A percentile compares a stretch with the other conserved stretches of the same genome.
Conservation (phyloP, 148 eudicot species). For the Rhododendron simsii region DNA sequence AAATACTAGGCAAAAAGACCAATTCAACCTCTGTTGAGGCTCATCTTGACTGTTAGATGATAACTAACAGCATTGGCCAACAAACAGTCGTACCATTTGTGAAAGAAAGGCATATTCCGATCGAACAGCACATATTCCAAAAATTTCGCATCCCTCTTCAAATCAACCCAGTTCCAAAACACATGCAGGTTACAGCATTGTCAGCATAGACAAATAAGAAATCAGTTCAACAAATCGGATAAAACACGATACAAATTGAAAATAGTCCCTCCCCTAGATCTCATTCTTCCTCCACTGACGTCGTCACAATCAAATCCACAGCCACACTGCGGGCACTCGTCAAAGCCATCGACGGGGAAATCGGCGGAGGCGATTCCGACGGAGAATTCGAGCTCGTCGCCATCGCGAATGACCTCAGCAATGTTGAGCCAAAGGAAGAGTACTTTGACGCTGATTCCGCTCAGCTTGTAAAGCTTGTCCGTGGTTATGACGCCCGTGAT, state of each 20-base stretch:
- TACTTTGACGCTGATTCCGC: constrained; percentile 35
- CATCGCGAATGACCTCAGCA: constrained; percentile 19
- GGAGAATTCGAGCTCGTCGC: constrained; percentile 28
- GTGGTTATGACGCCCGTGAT: constrained; percentile 28
- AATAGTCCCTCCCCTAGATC: not conserved
- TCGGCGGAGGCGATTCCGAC: constrained; percentile 36
- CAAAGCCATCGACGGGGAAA: constrained; percentile 24
- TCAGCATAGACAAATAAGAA: not conserved
- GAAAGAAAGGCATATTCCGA: not conserved
- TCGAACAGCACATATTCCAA: not conserved
- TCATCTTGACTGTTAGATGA: not conserved
- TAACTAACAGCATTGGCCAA: not conserved
- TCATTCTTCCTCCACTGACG: not conserved
- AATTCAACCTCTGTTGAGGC: no score
- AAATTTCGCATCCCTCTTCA: not conserved
- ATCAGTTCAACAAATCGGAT: not conserved
- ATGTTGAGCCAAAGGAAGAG: constrained; percentile 37
- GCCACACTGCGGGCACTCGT: constrained; percentile 36
- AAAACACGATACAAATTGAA: not conserved
- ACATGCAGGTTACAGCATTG: not conserved
- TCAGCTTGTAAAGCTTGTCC: constrained; percentile 21
- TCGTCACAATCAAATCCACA: constrained; percentile 35
- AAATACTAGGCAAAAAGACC: no score
- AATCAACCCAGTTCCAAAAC: not conserved
- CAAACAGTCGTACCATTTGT: not conserved